Evolutionary conservation across 495 filamentous ascomycete species (phyloP).

Genomic region (Friedmanniomyces simplex): DNA sequence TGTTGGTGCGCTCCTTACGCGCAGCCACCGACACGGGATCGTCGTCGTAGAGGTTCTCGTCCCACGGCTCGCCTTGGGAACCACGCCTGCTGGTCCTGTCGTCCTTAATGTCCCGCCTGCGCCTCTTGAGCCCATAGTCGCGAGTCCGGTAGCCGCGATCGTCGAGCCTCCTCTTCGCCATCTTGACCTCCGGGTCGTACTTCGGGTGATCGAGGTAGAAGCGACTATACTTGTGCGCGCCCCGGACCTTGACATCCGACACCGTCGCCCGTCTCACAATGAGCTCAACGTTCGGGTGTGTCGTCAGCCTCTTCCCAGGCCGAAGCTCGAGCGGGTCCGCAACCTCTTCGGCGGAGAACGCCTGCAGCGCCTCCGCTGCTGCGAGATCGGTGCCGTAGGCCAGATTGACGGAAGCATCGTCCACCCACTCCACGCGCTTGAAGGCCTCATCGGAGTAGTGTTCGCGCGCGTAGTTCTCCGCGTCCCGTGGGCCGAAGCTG

Average conservation of each 20-base stretch:
- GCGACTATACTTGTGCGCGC: slow-evolving; percentile 68
- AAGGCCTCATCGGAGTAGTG: slow-evolving; percentile 48
- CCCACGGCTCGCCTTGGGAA: slow-evolving; percentile 44
- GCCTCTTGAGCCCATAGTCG: slow-evolving; percentile 44
- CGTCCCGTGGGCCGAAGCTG: slow-evolving; percentile 64
- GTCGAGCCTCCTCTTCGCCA: slow-evolving; percentile 9
- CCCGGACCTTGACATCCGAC: slow-evolving; percentile 66
- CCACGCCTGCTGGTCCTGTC: slow-evolving; percentile 40
- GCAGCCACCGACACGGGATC: slow-evolving; percentile 26
- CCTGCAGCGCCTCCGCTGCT: slow-evolving; percentile 59
- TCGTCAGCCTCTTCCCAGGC: slow-evolving; percentile 50
- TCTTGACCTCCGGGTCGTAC: slow-evolving; percentile 60
- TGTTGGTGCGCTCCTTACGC: slow-evolving; percentile 11
- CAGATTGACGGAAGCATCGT: slow-evolving; percentile 83
- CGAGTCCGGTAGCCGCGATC: slow-evolving; percentile 45
- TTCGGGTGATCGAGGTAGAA: slow-evolving; percentile 89
- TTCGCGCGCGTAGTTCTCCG: slow-evolving; percentile 57
- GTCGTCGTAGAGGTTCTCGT: slow-evolving; percentile 73
- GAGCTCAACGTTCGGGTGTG: slow-evolving; percentile 58
- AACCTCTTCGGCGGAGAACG: slow-evolving; percentile 40
- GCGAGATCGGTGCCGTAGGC: slow-evolving; percentile 59
- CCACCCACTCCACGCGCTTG: slow-evolving; percentile 77
- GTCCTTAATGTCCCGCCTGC: slow-evolving; percentile 46
- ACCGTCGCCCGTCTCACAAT: slow-evolving; percentile 61
- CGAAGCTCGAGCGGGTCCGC: slow-evolving; percentile 42